phyloP scores from a whole-genome alignment of 768 basidiomycete genomes.

The Tulasnella sp. region DNA sequence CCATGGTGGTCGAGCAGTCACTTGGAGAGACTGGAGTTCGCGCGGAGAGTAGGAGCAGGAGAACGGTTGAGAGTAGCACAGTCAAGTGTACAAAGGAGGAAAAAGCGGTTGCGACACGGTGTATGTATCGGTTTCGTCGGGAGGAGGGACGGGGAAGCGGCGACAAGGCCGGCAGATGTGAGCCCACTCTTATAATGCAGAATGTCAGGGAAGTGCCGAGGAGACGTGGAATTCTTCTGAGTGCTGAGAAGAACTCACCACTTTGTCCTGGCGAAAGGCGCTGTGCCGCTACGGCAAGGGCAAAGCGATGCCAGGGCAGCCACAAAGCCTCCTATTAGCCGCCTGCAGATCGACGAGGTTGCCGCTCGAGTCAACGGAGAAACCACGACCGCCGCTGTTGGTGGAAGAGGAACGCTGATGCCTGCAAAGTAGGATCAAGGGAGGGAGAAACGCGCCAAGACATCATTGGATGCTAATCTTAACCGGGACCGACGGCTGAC shows the following conservation, averaged over 20 bases:
- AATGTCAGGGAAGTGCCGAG: neutral
- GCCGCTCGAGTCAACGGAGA: neutral
- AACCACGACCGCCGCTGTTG: neutral
- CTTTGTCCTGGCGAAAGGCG: neutral
- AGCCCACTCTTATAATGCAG: neutral
- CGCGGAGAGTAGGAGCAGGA: neutral
- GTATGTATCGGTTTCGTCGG: neutral
- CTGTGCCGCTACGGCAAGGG: neutral
- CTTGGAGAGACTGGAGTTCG: neutral
- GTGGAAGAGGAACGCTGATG: neutral
- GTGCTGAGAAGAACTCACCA: neutral
- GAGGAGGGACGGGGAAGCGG: neutral
- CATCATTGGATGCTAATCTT: constrained; percentile 17
- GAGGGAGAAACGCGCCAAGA: constrained; percentile 12
- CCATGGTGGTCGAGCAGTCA: neutral
- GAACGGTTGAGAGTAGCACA: neutral
- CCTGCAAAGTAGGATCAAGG: neutral
- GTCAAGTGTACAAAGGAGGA: neutral
- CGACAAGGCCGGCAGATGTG: neutral
- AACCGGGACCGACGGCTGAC: neutral
- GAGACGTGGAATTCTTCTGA: neutral
- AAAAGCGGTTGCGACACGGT: neutral
- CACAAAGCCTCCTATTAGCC: neutral
- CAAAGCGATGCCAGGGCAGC: neutral
- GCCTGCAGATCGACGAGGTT: neutral